phyloP scores from a whole-genome alignment of 345 rosid species.

The Tarenaya hassleriana region DNA sequence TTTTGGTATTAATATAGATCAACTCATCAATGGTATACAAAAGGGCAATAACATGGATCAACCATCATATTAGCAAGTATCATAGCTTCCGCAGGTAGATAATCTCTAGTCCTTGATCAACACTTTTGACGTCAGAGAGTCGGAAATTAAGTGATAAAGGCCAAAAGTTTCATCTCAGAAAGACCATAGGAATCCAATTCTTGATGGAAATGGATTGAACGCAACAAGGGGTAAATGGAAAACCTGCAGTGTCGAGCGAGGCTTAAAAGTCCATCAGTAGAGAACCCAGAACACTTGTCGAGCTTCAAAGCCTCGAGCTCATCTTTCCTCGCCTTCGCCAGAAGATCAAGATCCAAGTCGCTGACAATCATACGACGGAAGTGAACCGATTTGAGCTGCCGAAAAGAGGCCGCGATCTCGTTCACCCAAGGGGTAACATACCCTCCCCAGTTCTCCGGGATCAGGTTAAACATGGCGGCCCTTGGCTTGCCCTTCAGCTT shows the following conservation, averaged over 20 bases:
- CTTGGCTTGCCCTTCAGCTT: constrained; percentile 83
- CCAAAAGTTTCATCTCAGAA: too few relatives aligned
- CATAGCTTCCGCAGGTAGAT: too few relatives aligned
- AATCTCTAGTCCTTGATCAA: too few relatives aligned
- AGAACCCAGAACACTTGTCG: constrained; percentile 85
- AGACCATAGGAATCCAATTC: background rate
- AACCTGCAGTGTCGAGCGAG: constrained; percentile 72
- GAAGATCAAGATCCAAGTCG: constrained; percentile 67
- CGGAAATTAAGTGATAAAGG: too few relatives aligned
- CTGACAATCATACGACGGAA: constrained; percentile 76
- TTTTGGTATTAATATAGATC: too few relatives aligned
- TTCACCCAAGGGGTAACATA: constrained; percentile 65
- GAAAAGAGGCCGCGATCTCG: constrained; percentile 43
- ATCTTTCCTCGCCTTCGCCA: constrained; percentile 42
- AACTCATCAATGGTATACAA: too few relatives aligned
- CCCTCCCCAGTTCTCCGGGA: constrained; percentile 97
- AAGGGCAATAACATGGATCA: too few relatives aligned
- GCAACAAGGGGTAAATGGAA: too few relatives aligned
- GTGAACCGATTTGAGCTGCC: constrained; percentile 61
- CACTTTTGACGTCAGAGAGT: too few relatives aligned
- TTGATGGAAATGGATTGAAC: background rate
- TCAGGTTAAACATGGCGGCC: constrained; percentile 90
- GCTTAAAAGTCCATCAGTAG: constrained; percentile 75
- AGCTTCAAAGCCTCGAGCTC: constrained; percentile 57
- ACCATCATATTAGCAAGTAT: too few relatives aligned